Evolutionary conservation across 345 rosid species (phyloP).

Genomic region (Barbarea vulgaris): DNA sequence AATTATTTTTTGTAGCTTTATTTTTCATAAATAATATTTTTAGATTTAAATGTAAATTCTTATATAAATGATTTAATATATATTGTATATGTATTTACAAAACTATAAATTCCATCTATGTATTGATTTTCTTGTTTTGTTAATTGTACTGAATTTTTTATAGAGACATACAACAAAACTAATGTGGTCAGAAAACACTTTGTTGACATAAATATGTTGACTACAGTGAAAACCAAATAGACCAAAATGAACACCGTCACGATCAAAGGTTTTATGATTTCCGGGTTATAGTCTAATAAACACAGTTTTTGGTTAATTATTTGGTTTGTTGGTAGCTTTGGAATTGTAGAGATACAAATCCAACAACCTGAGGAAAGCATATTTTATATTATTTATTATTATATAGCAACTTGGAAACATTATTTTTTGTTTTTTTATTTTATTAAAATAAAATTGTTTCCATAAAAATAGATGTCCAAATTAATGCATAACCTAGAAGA

Average conservation of each 20-base stretch:
- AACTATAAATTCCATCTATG: background rate
- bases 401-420: constrained; percentile 24
- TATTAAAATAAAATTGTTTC: background rate
- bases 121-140: background rate
- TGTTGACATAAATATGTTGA: background rate
- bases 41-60: too few species aligned
- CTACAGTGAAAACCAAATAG: background rate
- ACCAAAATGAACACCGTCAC: background rate
- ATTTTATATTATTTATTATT: background rate
- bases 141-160: background rate
- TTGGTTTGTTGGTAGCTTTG: constrained; percentile 27
- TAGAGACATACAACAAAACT: background rate
- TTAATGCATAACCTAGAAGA: constrained; percentile 4
- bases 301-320: constrained; percentile 14
- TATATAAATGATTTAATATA: too few species aligned
- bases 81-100: background rate
- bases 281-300: background rate
- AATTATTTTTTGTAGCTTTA: background rate
- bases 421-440: background rate
- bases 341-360: background rate
- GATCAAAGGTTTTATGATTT: background rate
- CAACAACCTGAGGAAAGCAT: background rate
- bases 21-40: background rate
- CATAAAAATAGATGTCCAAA: constrained; percentile 8
- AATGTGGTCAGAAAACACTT: background rate